Percentiles rank a stretch among this genome's conserved stretches.
Conservation (phyloP, 1,139 yeast genomes). For the Yamadazyma buinensis region DNA sequence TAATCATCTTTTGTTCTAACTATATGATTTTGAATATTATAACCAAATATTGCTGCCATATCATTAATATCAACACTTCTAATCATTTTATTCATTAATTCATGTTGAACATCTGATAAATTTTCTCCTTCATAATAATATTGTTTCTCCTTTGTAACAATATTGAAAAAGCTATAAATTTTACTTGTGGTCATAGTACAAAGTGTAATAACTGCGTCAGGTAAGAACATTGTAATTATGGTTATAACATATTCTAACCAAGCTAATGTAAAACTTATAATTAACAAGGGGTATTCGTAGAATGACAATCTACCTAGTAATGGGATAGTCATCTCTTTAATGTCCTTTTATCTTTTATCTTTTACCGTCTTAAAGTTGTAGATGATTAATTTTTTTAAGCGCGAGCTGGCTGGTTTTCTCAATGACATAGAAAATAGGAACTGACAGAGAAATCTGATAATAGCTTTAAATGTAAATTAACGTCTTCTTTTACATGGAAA, state of each 20-base stretch:
- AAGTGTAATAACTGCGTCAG: constrained; percentile 25
- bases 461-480: no score
- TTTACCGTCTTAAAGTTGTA: no score
- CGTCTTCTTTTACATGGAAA: no score
- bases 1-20: constrained; percentile 39
- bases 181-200: constrained; percentile 27
- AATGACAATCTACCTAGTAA: constrained; percentile 32
- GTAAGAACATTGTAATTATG: constrained; percentile 31
- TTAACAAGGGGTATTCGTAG: constrained; percentile 36
- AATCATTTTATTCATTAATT: constrained; percentile 13
- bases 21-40: constrained; percentile 34
- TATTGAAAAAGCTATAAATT: constrained; percentile 25
- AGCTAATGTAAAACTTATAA: constrained; percentile 33
- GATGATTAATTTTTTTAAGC: no score
- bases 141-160: constrained; percentile 11
- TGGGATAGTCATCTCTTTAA: constrained; percentile 21
- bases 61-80: constrained; percentile 31
- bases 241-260: constrained; percentile 40
- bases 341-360: neutral
- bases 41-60: constrained; percentile 38
- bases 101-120: constrained; percentile 5
- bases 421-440: no score
- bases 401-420: neutral
- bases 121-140: constrained; percentile 12
- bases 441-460: no score